Percentiles rank a stretch among this genome's conserved stretches.
Conservation (phyloP, 352 stramenopile species). For the Globisporangium recalcitrans region DNA sequence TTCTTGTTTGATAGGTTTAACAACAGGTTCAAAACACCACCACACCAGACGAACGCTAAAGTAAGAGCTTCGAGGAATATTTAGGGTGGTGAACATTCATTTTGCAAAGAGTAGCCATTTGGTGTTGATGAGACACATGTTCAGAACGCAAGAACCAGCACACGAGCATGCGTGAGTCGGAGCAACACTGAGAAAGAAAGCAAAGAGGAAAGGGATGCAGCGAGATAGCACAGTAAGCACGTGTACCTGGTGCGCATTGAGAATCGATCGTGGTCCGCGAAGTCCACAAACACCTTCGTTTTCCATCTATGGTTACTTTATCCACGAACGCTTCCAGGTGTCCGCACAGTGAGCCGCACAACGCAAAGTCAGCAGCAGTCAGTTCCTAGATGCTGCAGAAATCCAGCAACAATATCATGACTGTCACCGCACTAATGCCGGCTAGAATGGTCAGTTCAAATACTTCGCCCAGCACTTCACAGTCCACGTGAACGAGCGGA, state of each 20-base stretch:
- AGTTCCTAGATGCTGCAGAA: not conserved
- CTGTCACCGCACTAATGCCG: conserved; percentile 33
- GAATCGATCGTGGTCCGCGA: conserved; percentile 35
- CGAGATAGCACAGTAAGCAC: too few species aligned
- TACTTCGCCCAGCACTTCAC: conserved; percentile 78
- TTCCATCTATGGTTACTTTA: conserved; percentile 27
- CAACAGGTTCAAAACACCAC: not conserved
- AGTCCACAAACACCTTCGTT: conserved; percentile 42
- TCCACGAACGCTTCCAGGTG: conserved; percentile 32
- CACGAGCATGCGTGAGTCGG: not conserved
- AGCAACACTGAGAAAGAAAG: too few species aligned
- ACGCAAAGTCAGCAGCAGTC: not conserved
- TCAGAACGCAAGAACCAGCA: not conserved
- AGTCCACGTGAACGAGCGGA: conserved; percentile 61
- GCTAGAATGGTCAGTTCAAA: conserved; percentile 64
- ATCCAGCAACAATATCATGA: not conserved
- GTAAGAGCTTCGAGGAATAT: not conserved
- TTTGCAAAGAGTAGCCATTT: too few species aligned
- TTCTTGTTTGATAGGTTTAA: not conserved
- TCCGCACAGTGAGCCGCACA: conserved; percentile 49
- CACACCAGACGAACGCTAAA: too few species aligned
- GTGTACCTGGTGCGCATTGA: conserved; percentile 16
- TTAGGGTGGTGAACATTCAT: not conserved
- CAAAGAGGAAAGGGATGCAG: too few species aligned
- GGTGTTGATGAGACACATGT: too few species aligned